Evolutionary conservation across 108 stramenopile genomes (phyloP).

Genomic region (Aurantiochytrium sp.): DNA sequence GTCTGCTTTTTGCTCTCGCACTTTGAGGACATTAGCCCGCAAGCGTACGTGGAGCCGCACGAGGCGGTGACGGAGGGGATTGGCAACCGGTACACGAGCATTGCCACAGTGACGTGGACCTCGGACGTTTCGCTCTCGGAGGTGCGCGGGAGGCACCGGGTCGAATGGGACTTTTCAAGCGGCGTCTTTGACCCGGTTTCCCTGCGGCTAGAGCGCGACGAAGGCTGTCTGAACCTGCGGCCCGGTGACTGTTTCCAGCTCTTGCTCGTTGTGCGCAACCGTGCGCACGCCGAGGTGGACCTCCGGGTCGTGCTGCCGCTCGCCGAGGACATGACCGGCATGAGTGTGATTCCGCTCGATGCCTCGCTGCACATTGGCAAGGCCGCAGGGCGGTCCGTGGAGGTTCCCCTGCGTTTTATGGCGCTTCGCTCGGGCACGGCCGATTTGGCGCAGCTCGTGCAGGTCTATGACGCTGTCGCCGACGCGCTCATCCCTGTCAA

Average conservation of each 20-base stretch:
- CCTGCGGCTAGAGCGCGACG: background rate
- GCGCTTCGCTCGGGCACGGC: background rate
- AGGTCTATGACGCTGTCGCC: background rate
- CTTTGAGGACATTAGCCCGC: background rate
- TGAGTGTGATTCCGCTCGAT: background rate
- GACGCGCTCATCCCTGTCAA: background rate
- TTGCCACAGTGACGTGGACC: conserved; percentile 13
- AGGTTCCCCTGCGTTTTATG: background rate
- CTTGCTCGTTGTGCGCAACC: background rate
- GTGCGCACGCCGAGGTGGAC: background rate
- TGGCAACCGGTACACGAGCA: background rate
- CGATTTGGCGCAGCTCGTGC: background rate
- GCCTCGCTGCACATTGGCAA: background rate
- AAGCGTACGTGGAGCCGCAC: background rate
- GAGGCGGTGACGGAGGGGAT: background rate
- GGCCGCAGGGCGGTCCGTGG: background rate
- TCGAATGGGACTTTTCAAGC: conserved; percentile 8
- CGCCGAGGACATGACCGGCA: background rate
- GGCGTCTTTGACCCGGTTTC: background rate
- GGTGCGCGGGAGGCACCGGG: background rate
- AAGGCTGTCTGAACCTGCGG: background rate
- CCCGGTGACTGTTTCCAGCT: background rate
- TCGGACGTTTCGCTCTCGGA: background rate
- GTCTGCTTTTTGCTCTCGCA: conserved; percentile 26
- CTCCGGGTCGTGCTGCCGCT: background rate